Base-by-base conservation (phyloP, 179 eudicot genomes). In the Heliamphora pulchella region DNA sequence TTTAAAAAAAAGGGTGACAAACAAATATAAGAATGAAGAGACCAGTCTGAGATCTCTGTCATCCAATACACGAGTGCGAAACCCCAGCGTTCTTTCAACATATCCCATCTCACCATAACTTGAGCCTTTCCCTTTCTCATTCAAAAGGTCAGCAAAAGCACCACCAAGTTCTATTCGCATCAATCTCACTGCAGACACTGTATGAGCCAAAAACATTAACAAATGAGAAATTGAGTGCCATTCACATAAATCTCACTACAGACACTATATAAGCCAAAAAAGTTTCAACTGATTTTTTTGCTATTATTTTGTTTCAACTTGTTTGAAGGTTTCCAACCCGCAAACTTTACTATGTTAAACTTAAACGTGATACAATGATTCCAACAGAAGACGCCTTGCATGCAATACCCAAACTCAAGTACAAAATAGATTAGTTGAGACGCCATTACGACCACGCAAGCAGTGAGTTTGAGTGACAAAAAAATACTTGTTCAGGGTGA, bases 111-210 rank as follows among this genome's bases (percentile, higher is more conserved):
- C 97, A 83, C 91, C 90, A 22, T 87, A 88, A 22, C 97, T 91
- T 7, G 99, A 93, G 84, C 95, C 97, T 84, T 93, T 93, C 82
- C 97, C 98, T 83, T 89, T 89, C 81, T 91, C 98, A 78, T 96
- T 96, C 79, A 96, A 83, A 74, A 95, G 96, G 82, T 96, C 99
- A 57, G 98, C 99, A 83, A 91, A 96, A 69, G 99, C 99, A 51
- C 99, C 99, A 70, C 99, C 99, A 67, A 88, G 74, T 86, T 96
- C 94, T 78, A 96, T 93, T 50, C 98, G 90, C 99, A 96, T 92
- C 91, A 96, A 87, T 81, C 99, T 89, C 90, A 93, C 97, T 18
- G 98, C 93, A 84, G 98, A 91, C 78, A 96, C 99, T 93, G 71
- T 15, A 81, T 58, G 8, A 72, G 48, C 68, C 72, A 64, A 57